Evolutionary conservation across 148 eudicot genomes (phyloP).

Genomic region (Limonium bicolor): DNA sequence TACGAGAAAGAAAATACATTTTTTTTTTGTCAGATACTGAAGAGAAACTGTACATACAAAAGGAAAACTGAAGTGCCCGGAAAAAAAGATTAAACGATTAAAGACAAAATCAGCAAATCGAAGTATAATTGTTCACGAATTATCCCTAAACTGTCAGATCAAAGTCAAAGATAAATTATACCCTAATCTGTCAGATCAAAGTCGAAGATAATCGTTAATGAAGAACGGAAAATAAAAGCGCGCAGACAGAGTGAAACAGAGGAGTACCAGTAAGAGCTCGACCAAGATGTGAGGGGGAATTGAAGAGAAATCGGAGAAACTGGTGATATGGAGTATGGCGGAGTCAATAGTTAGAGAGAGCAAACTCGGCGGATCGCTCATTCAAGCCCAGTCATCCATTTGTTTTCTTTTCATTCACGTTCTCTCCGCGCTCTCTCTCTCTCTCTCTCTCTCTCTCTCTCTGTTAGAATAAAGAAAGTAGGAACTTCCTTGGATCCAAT

Average conservation of each 20-base stretch:
- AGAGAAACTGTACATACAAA: neutral
- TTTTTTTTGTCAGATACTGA: neutral
- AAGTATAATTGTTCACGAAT: neutral
- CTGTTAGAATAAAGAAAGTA: no score
- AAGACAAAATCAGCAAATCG: neutral
- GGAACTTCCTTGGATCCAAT: no score
- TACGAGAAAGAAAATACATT: neutral
- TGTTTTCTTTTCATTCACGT: no score
- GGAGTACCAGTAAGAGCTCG: conserved; percentile 49
- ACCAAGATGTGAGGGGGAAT: conserved; percentile 75
- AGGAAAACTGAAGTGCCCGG: no score
- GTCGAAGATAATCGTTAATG: no score
- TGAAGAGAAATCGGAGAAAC: conserved; percentile 50
- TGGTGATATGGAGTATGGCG: conserved; percentile 41
- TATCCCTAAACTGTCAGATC: neutral
- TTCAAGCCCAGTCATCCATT: no score
- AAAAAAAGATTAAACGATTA: neutral
- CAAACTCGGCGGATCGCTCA: conserved; percentile 39
- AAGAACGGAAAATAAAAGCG: neutral
- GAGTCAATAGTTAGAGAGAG: conserved; percentile 63
- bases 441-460: no score
- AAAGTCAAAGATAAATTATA: neutral
- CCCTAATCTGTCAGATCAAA: neutral
- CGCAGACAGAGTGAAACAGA: neutral
- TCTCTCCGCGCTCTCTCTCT: no score